Evolutionary conservation across 225 moss, liverwort and hornwort species (phyloP), one percentile per base, ranked within the genome.

Genomic region (Bryum argenteum): DNA sequence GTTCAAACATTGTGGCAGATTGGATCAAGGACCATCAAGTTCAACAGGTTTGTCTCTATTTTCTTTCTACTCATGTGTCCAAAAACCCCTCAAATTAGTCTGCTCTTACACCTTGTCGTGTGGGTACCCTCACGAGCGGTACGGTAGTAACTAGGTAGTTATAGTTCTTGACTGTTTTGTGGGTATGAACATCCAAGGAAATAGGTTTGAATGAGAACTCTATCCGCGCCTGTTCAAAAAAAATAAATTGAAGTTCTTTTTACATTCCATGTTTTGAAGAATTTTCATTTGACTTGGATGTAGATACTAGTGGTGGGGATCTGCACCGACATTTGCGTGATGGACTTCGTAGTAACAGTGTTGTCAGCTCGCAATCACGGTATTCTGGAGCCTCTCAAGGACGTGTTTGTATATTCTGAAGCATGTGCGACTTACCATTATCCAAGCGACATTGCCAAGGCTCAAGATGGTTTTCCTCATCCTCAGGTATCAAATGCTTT

Each of bases 321-420:
- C 57, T 97, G 97, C 83, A 97, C 94, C 69, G 89, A 97, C 59
- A 70, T 97, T 23, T 97, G 97, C 40, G 97, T 97, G 17, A 59
- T 97, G 85, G 94, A 97, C 78, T 90, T 97, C 63, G 90, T 89
- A 17, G 4, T 79, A 63, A 73, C 92, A 33, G 60, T 75, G 53
- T 52, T 97, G 78, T 92, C 94, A 4, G 97, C 92, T 11, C 89
- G 85, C 59, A 97, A 94, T 65, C 91, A 89, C 82, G 90, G 74
- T 18, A 94, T 97, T 73, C 17, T 92, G 52, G 63, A 73, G 65
- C 93, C 96, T 9, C 65, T 97, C 23, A 69, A 89, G 64, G 78
- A 92, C 56, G 90, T 93, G 24, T 82, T 73, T 54, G 86, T 97
- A 57, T 94, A 82, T 60, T 89, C 84, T n/a, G 55, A 77, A 70